These are phyloP conservation scores for Aspergillus thermomutatus DNA, from an alignment of 2,329 filamentous ascomycete genomes.

Conservation along the genomic window DNA sequence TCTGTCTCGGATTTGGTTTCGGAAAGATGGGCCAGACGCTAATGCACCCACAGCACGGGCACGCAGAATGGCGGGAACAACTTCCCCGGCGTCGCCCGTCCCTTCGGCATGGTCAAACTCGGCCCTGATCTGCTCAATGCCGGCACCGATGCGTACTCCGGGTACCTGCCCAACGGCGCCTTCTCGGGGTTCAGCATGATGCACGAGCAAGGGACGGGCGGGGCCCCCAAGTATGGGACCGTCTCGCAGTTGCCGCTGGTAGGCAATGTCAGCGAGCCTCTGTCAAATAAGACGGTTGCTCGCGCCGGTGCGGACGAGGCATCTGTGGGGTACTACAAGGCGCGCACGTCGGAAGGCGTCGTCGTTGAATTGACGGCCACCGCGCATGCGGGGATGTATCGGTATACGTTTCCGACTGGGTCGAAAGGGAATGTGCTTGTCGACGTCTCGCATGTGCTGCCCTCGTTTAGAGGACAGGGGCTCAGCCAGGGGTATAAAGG, in stretches of 20 bases:
- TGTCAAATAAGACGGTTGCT: conserved; percentile 55
- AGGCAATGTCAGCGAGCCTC: conserved; percentile 51
- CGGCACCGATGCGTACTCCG: conserved; percentile 40
- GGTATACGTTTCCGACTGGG: conserved; percentile 55
- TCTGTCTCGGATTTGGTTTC: background rate
- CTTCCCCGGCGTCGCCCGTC: conserved; percentile 41
- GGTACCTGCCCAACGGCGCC: conserved; percentile 44
- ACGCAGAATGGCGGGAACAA: conserved; percentile 39
- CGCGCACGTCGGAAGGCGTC: conserved; percentile 54
- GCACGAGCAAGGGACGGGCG: conserved; percentile 65
- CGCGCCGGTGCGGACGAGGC: conserved; percentile 52
- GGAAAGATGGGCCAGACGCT: too few species aligned
- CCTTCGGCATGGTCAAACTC: conserved; percentile 44
- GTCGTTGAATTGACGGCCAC: conserved; percentile 57
- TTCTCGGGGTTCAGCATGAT: conserved; percentile 63
- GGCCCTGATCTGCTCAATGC: conserved; percentile 39
- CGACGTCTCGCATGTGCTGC: conserved; percentile 64
- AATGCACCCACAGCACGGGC: conserved; percentile 23
- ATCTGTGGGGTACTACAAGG: conserved; percentile 61
- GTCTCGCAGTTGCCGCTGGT: conserved; percentile 58
- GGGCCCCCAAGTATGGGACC: conserved; percentile 67
- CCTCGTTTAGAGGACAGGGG: conserved; percentile 59
- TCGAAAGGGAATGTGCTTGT: conserved; percentile 51
- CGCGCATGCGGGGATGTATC: conserved; percentile 50
- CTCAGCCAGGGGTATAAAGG: conserved; percentile 61